Evolutionary conservation across 306 rosid genomes (phyloP), one percentile per base, ranked within the genome.

Genomic region (Psophocarpus tetragonolobus): DNA sequence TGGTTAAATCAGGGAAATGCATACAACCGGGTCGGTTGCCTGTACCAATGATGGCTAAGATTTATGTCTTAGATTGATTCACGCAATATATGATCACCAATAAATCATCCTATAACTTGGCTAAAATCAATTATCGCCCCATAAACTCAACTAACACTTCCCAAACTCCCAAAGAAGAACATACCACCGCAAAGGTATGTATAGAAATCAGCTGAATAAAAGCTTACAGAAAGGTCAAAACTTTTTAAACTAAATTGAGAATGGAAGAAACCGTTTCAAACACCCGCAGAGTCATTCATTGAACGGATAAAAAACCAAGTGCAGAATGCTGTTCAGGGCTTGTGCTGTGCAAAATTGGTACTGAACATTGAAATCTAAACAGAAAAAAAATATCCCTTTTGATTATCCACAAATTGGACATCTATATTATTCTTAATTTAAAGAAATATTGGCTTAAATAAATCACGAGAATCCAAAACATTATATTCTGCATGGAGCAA

Each of bases 371-470:
- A 64, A 65, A 35, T 38, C 17, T 64, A 20, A 36, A 64, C 9
- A 11, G 48, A 21, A 18, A 65, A 65, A 65, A 65, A 12, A 63
- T 30, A 5, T 13, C 8, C 50, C 51, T 36, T 6, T 20, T 32
- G 44, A 33, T 64, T 67, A 63, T 71, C 39, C 66, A 71, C 63
- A 26, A 20, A 30, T 61, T 26, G 20, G 68, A 62, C 10, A 50
- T 73, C 61, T 15, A 66, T 15, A 58, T 57, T 64, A 42, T 56
- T 62, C 72, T 81, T 81, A 74, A 56, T 54, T 35, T 68, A 54
- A n/a, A 63, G 74, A 53, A 58, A 62, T 15, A 70, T 74, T 15
- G 18, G 48, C 61, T 70, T 18, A 44, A 33, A 9, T 1, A 65
- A 23, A 75, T 53, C 44, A 75, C 69, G 32, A 41, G 61, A 74